Percentiles rank a stretch among this genome's conserved stretches.
phyloP scores from a whole-genome alignment of 1,139 yeast species.

The Wickerhamomyces sp. region DNA sequence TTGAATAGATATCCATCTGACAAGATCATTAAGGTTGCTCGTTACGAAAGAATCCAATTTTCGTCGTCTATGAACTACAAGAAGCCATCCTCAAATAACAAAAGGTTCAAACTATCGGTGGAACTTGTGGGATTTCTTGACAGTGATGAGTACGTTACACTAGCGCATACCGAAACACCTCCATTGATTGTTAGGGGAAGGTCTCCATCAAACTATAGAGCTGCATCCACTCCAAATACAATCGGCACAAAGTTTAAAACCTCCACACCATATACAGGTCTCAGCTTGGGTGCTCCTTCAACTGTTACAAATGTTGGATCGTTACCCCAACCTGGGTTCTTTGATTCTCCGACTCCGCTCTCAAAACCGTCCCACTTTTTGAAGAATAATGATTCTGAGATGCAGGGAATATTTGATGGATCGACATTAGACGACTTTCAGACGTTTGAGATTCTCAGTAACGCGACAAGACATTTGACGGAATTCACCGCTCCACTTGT shows the following conservation, averaged over 20 bases:
- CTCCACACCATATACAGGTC: too few species aligned
- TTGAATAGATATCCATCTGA: slow-evolving; percentile 39
- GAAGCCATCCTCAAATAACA: slow-evolving; percentile 38
- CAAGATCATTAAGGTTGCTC: slow-evolving; percentile 53
- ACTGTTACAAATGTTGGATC: neutral
- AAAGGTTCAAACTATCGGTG: slow-evolving; percentile 49
- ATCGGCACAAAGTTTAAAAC: neutral
- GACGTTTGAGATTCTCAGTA: slow-evolving; percentile 18
- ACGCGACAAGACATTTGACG: slow-evolving; percentile 14
- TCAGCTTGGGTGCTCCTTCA: neutral
- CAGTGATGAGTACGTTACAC: slow-evolving; percentile 29
- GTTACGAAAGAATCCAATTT: slow-evolving; percentile 66
- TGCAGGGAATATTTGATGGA: slow-evolving; percentile 1
- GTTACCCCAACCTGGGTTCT: neutral
- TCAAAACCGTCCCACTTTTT: neutral
- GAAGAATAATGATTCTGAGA: neutral
- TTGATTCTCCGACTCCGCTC: neutral
- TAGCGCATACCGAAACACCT: slow-evolving; percentile 47
- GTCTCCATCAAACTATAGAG: slow-evolving; percentile 54
- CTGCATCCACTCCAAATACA: neutral
- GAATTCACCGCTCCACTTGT: slow-evolving; percentile 1
- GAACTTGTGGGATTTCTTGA: slow-evolving; percentile 50
- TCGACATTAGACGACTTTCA: slow-evolving; percentile 13
- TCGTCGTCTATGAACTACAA: slow-evolving; percentile 55
- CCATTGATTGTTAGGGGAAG: slow-evolving; percentile 64